Percentiles rank a stretch among this genome's conserved stretches.
phyloP scores from a whole-genome alignment of 2,329 filamentous ascomycete species.

The Beauveria rudraprayagi region DNA sequence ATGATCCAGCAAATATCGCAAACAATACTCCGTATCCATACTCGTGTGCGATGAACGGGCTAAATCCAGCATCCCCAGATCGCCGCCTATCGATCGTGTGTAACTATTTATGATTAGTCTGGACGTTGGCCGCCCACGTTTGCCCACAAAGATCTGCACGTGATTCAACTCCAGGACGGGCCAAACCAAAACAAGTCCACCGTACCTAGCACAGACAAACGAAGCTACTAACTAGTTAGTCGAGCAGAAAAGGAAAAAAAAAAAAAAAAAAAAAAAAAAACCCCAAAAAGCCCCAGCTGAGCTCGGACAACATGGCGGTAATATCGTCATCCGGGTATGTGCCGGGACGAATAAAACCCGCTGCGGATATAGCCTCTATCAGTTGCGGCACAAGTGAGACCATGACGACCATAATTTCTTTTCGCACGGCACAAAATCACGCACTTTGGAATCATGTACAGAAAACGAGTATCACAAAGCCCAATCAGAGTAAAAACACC shows the following conservation, averaged over 20 bases:
- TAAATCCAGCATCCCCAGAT: background rate
- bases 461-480: too few relatives aligned
- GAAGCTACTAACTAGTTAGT: background rate
- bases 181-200: background rate
- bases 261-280: background rate
- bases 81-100: background rate
- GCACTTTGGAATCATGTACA: too few relatives aligned
- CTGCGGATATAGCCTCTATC: background rate
- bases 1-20: background rate
- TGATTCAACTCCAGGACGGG: background rate
- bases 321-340: background rate
- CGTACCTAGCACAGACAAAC: background rate
- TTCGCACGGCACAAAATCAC: too few relatives aligned
- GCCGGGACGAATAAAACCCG: background rate
- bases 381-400: background rate
- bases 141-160: background rate
- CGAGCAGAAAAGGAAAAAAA: background rate
- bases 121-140: background rate
- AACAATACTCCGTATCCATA: background rate
- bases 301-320: background rate
- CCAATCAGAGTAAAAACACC: too few relatives aligned
- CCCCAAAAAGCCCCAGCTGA: too few relatives aligned
- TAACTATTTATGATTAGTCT: too few relatives aligned
- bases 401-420: too few relatives aligned
- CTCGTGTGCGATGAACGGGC: too few relatives aligned